Evolutionary conservation across 176 grass and related monocot species (phyloP), one percentile per base, ranked within the genome.

Genomic region (Juncus inflexus): DNA sequence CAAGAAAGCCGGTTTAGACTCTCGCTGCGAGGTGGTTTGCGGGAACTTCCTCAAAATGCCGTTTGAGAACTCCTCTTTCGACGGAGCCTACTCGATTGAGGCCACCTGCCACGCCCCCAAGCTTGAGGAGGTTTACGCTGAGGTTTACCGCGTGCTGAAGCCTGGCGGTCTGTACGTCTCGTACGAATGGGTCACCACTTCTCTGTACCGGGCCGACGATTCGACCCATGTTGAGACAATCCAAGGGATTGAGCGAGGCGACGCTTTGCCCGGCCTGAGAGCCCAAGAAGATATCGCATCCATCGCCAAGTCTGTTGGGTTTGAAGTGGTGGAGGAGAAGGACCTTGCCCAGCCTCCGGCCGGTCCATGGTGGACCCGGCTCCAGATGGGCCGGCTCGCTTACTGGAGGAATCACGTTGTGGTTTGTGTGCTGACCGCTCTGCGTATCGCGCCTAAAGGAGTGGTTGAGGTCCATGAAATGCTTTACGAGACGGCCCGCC

Each of bases 21-120:
- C 62, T 2, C 79, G 16, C 11, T 97, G 94, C 67, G 88, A 97
- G 78, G 88, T 97, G 58, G 88, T 92, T 12, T 97, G 94, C 77
- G 94, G 94, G 56, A 97, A 97, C 74, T 97, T 97, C 88, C 80
- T 97, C 51, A 16, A 77, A 75, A 97, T 97, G 94, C 94, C 94
- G 9, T 97, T 97, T 76, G 40, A 78, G 12, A 69, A 82, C 40
- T 70, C 72, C 3, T 86, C 87, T 81, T 99, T 99, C 80, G 95
- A 99, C 63, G 85, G 80, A 37, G 89, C 89, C 4, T 99, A 99
- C 85, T 90, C 95, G 61, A 94, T 99, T 74, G 89, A 99, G 89
- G 95, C 95, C 63, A 99, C 95, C 80, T 99, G 95, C 80, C 95
- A 99, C 70, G 95, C 95, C 43, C 95, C 95, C 4, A 52, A 3